Evolutionary conservation across 164 flowering plant species (phyloP).

Genomic region (Houttuynia cordata): DNA sequence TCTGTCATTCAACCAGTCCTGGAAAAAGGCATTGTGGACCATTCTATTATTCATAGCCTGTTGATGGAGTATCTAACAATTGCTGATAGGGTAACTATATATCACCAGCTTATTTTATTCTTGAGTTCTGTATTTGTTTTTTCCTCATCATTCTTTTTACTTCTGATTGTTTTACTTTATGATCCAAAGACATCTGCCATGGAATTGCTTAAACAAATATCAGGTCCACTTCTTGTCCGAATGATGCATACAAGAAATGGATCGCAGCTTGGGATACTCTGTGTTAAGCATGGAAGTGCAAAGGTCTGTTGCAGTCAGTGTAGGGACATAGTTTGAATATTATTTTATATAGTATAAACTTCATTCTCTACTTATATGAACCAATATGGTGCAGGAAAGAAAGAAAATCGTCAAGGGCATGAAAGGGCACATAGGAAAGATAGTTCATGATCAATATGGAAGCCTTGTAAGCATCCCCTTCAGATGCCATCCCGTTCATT

Average conservation of each 20-base stretch:
- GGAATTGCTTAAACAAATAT: slow-evolving; percentile 69
- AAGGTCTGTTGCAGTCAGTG: slow-evolving; percentile 38
- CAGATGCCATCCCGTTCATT: neutral
- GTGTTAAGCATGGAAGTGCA: slow-evolving; percentile 83
- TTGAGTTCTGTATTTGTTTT: neutral
- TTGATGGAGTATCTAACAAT: slow-evolving; percentile 66
- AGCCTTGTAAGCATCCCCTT: slow-evolving; percentile 39
- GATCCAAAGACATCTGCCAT: slow-evolving; percentile 49
- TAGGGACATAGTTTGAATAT: neutral
- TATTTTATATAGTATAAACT: neutral
- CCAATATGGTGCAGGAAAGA: slow-evolving; percentile 46
- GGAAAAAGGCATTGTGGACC: slow-evolving; percentile 93
- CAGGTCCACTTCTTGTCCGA: slow-evolving; percentile 69
- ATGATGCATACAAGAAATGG: slow-evolving; percentile 89
- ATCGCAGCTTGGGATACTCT: slow-evolving; percentile 63
- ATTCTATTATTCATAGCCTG: slow-evolving; percentile 72
- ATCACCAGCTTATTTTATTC: neutral
- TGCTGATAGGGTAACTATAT: slow-evolving; percentile 59
- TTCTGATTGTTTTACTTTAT: slow-evolving; percentile 22
- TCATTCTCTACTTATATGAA: neutral
- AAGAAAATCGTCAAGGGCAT: slow-evolving; percentile 87
- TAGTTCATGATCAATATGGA: slow-evolving; percentile 67
- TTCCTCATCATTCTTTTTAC: neutral
- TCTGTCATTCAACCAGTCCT: slow-evolving; percentile 70
- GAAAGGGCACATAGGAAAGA: slow-evolving; percentile 65